Base-by-base conservation (phyloP, 2,329 filamentous ascomycete genomes). In the Paradendryphiella salina region DNA sequence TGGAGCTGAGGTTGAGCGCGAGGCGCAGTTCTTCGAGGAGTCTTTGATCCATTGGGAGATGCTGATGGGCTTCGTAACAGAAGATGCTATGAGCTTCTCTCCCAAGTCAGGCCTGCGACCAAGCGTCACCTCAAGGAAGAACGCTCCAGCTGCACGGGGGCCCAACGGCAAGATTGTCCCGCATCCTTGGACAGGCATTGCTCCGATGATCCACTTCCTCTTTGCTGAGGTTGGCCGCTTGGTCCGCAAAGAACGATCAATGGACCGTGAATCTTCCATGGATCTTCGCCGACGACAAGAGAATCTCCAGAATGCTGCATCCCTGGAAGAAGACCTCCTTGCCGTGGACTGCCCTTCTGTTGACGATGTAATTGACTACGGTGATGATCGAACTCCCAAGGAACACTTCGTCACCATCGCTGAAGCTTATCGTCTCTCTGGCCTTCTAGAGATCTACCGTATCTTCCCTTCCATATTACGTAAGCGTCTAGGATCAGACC, bases 31-130 rank as follows among this genome's bases (percentile, higher is more conserved):
- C 61, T 82, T 82, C 55, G 76, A 82, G 52, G 79, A 82, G 60
- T 79, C 79, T 17, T 67, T 83, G 33, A 77, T 82, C 41, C 81
- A 82, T 55, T 83, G 81, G 81, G 81, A 83, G 57, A 83, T 83
- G 81, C 72, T 82, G 3, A 76, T 82, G 41, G 79, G 79, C 0
- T 83, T 82, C 56, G 78, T 83, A 18, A 78, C 75, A 50, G 75
- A 76, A 57, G 75, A 74, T 41, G 71, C 65, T 18, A 66, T 70
- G 59, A 65, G 63, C 42, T 71, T 70, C 46, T 66, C 68, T 21
- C 54, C 67, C 37, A 59, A 65, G 21, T 67, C 58, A 49, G 60
- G 53, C 35, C 54, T 62, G 29, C 65, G 59, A 18, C 60, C 55
- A 49, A 62, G 64, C 17, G 46, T 59, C 31, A 59, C 59, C 10